Evolutionary conservation across 2,329 filamentous ascomycete species (phyloP), one percentile per base, ranked within the genome.

Genomic region (Fusarium tricinctum): DNA sequence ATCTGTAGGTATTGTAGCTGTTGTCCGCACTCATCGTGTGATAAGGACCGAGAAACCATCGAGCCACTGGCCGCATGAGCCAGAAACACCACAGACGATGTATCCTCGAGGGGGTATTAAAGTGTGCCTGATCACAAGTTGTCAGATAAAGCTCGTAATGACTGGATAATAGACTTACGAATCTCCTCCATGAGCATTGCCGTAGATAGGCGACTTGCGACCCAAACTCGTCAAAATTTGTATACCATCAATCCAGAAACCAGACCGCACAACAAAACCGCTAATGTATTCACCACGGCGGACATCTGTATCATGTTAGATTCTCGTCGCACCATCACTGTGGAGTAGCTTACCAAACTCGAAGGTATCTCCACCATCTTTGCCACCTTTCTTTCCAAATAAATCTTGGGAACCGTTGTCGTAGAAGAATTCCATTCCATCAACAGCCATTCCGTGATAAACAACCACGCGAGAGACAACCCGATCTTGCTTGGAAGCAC

Each of bases 361-460:
- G 80, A 97, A 97, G 45, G 89, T 86, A 74, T 91, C 89, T 2
- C 91, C 90, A 4, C 88, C 89, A 23, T 85, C 80, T 66, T 90
- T 90, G 9, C 91, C 92, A 14, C 91, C 91, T 55, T 86, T 85
- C 74, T 93, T 94, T 40, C 96, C 96, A 82, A 99, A 97, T 5
- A 97, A 78, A 76, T 97, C 93, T 55, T 85, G 91, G 1, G 92
- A 91, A 17, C 88, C 86, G 77, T 98, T 94, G 74, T 98, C 95
- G 75, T 97, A 98, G 61, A 92, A 85, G 78, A 99, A 98, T 77
- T 98, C 95, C 20, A 99, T 79, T 1, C 96, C 96, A 76, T 97
- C 91, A 14, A 98, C 76, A 6, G 91, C 91, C 60, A 84, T 82
- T 3, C 92, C 93, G 72, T 93, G 90, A 75, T 94, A 97, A 15